Conservation (phyloP, 208 protist genomes). For the Trypanosoma cruzi region DNA sequence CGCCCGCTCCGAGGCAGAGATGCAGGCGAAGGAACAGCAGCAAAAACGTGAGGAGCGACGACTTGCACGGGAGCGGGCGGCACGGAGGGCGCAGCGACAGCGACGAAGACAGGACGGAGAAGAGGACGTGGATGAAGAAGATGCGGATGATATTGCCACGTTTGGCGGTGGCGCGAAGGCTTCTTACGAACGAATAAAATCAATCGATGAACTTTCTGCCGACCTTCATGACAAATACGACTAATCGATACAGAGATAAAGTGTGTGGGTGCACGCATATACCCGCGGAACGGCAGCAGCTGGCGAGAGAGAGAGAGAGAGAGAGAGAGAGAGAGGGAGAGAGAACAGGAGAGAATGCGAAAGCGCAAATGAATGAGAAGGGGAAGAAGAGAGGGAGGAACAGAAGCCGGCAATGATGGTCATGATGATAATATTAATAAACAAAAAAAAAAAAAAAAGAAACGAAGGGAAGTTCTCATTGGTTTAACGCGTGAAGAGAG, state of each 20-base stretch:
- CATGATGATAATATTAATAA: neutral
- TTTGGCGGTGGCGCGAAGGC: neutral
- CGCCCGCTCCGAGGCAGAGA: constrained; percentile 33
- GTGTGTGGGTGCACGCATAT: neutral
- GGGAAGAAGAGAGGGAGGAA: neutral
- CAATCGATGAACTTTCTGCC: constrained; percentile 7
- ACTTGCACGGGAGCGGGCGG: constrained; percentile 40
- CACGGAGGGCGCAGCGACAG: constrained; percentile 30
- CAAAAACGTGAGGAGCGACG: constrained; percentile 35
- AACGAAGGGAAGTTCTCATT: neutral
- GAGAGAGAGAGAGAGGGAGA: too few relatives aligned
- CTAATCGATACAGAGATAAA: neutral
- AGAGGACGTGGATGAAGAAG: constrained; percentile 32
- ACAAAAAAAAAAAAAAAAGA: neutral
- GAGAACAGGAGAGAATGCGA: neutral
- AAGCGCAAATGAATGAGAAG: too few relatives aligned
- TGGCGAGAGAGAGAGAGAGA: too few relatives aligned
- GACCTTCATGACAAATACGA: neutral
- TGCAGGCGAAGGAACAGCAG: constrained; percentile 35
- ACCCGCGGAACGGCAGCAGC: too few relatives aligned
- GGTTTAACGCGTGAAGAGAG: neutral
- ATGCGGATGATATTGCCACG: constrained; percentile 26
- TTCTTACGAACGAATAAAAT: neutral
- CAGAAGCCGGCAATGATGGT: too few relatives aligned
- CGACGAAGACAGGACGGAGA: constrained; percentile 33